Percentiles rank a stretch among this genome's conserved stretches.
Evolutionary conservation across 345 rosid species (phyloP).

Genomic region (Salix dunnii): DNA sequence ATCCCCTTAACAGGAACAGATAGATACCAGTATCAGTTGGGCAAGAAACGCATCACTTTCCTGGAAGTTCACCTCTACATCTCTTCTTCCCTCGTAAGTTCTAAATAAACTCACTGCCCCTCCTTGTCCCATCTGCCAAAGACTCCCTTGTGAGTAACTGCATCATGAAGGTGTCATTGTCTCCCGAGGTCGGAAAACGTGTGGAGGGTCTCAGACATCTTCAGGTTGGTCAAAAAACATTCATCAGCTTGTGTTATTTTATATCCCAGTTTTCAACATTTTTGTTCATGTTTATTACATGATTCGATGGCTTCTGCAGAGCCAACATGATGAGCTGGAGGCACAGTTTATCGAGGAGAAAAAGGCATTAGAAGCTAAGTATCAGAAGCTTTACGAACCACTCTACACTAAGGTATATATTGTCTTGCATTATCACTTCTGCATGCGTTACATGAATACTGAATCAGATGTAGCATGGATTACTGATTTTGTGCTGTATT

Average conservation of each 20-base stretch:
- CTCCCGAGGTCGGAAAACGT: conserved; percentile 11
- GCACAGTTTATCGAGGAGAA: conserved; percentile 16
- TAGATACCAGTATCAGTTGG: too few relatives aligned
- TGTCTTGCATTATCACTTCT: neutral
- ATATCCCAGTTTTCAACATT: too few relatives aligned
- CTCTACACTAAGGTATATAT: conserved; percentile 8
- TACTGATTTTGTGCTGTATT: neutral
- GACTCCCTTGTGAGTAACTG: neutral
- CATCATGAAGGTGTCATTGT: conserved; percentile 4
- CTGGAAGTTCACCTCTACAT: too few relatives aligned
- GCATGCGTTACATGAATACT: neutral
- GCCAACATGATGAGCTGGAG: conserved; percentile 22
- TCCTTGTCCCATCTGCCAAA: neutral
- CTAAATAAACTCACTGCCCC: neutral
- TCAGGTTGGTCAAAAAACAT: too few relatives aligned
- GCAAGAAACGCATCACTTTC: too few relatives aligned
- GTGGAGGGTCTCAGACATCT: conserved; percentile 11
- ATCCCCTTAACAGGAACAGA: too few relatives aligned
- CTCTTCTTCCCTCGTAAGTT: too few relatives aligned
- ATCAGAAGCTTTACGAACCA: conserved; percentile 18
- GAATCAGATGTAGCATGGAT: neutral
- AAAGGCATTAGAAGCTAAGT: conserved; percentile 13
- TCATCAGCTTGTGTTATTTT: too few relatives aligned
- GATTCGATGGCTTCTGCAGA: neutral
- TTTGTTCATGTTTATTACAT: too few relatives aligned